phyloP scores from a whole-genome alignment of 345 rosid species.

The Euphorbia peplus region DNA sequence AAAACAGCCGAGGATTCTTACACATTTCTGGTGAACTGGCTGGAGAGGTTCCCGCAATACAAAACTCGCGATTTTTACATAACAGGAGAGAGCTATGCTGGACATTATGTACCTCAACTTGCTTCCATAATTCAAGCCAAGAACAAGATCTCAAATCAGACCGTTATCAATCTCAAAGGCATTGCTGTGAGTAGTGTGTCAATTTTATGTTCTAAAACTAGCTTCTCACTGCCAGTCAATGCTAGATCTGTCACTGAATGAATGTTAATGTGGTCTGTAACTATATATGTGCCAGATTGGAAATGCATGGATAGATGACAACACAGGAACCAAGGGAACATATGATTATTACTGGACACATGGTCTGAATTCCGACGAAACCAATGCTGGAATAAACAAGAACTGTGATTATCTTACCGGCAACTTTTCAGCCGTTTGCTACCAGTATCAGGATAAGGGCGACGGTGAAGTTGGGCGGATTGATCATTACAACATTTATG shows the following conservation, averaged over 20 bases:
- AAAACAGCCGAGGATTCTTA: slow-evolving; percentile 44
- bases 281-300: slow-evolving; percentile 43
- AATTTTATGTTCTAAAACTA: background rate
- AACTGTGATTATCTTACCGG: slow-evolving; percentile 31
- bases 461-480: slow-evolving; percentile 16
- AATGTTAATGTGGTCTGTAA: background rate
- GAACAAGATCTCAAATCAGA: slow-evolving; percentile 28
- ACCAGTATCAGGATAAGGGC: background rate
- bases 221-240: too few relatives aligned
- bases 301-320: slow-evolving; percentile 45
- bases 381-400: slow-evolving; percentile 28
- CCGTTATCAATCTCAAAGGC: slow-evolving; percentile 47
- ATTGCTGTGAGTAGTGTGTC: slow-evolving; percentile 43
- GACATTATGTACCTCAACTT: slow-evolving; percentile 51
- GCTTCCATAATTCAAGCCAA: slow-evolving; percentile 31
- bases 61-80: slow-evolving; percentile 33
- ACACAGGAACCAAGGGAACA: slow-evolving; percentile 18
- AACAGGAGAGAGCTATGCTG: slow-evolving; percentile 51
- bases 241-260: too few relatives aligned
- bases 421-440: slow-evolving; percentile 22
- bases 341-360: slow-evolving; percentile 47
- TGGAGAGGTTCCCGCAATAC: slow-evolving; percentile 41
- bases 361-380: slow-evolving; percentile 49
- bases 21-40: slow-evolving; percentile 44
- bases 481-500: slow-evolving; percentile 39